Evolutionary conservation across 2,329 filamentous ascomycete genomes (phyloP).

Genomic region (Leptographium wingfieldii): DNA sequence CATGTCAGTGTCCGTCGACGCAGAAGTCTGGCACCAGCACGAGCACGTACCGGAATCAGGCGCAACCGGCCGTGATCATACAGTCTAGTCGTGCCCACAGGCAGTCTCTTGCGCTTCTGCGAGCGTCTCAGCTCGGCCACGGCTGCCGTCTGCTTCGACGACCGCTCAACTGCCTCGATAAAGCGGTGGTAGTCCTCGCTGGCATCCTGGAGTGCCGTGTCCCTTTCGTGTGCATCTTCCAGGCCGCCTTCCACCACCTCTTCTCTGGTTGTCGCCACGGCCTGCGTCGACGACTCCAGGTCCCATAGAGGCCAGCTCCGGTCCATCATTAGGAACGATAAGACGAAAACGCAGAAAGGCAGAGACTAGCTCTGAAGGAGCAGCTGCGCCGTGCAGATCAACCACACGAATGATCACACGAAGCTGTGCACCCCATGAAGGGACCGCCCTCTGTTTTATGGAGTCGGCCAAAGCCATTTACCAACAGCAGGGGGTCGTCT

Average conservation of each 20-base stretch:
- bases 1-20: not conserved
- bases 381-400: not conserved
- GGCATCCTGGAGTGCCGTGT: not conserved
- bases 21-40: not conserved
- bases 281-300: not conserved
- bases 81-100: conserved; percentile 10
- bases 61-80: conserved; percentile 9
- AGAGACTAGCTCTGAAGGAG: not conserved
- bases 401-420: not conserved
- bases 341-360: not conserved
- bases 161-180: conserved; percentile 6
- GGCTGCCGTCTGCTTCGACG: not conserved
- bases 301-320: conserved; percentile 5
- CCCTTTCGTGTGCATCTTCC: not conserved
- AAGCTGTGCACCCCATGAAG: not conserved
- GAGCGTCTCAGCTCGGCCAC: not conserved
- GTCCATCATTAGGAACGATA: not conserved
- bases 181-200: conserved; percentile 9
- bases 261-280: not conserved
- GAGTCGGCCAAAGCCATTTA: not conserved
- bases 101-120: not conserved
- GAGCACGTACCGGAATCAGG: conserved; percentile 5
- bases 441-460: not conserved
- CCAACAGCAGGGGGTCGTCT: not conserved
- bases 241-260: too few species aligned